These are phyloP conservation scores for Pythium phragmitis DNA, from an alignment of 352 stramenopile species.

Conservation along the genomic window DNA sequence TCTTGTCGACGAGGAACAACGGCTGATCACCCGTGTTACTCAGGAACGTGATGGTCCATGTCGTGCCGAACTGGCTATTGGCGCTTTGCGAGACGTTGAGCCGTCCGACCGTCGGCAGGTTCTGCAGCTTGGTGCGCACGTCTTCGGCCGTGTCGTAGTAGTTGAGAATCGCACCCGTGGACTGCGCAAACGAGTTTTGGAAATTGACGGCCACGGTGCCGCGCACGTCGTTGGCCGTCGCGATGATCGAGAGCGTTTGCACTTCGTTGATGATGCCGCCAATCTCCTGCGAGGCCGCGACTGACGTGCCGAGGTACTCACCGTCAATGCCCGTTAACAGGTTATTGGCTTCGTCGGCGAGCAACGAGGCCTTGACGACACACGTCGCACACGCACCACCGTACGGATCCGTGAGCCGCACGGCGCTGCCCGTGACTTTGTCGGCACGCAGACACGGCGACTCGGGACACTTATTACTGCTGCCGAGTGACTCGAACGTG, in stretches of 20 bases:
- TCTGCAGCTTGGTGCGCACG: conserved; percentile 75
- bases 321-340: conserved; percentile 39
- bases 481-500: conserved; percentile 67
- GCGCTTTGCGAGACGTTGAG: conserved; percentile 53
- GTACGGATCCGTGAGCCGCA: conserved; percentile 46
- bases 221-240: conserved; percentile 40
- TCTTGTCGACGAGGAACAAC: conserved; percentile 40
- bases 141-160: conserved; percentile 68
- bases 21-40: conserved; percentile 69
- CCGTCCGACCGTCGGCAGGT: conserved; percentile 53
- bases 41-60: conserved; percentile 70
- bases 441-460: conserved; percentile 64
- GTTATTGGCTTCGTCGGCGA: conserved; percentile 39
- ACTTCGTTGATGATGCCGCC: conserved; percentile 62
- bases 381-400: conserved; percentile 45
- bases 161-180: conserved; percentile 50
- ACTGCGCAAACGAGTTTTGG: conserved; percentile 40
- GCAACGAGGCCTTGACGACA: conserved; percentile 33
- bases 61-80: conserved; percentile 50
- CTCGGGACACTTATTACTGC: conserved; percentile 40
- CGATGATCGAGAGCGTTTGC: conserved; percentile 49
- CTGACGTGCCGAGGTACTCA: conserved; percentile 37
- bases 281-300: conserved; percentile 55
- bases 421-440: conserved; percentile 37
- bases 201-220: conserved; percentile 75